These are phyloP conservation scores for Cucurbita ficifolia DNA, from an alignment of 306 rosid species.

Conservation along the genomic window DNA sequence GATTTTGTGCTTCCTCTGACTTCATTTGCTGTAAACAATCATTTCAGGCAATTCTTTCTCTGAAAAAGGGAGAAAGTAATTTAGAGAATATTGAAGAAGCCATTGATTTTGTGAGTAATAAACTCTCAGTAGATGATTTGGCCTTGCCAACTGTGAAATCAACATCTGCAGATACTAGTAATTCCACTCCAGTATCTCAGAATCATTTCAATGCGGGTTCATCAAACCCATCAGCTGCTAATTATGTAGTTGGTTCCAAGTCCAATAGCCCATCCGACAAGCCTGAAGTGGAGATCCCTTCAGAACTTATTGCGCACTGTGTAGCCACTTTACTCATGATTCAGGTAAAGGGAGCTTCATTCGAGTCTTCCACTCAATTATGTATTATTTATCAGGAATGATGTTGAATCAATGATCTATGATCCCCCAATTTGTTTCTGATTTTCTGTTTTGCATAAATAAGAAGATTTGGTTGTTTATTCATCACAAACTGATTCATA, in stretches of 20 bases:
- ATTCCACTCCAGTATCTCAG: slow-evolving; percentile 25
- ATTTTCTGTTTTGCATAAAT: neutral
- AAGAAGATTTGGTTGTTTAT: neutral
- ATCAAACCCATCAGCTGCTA: slow-evolving; percentile 21
- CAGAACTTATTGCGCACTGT: slow-evolving; percentile 73
- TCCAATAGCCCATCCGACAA: slow-evolving; percentile 29
- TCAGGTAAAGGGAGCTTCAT: slow-evolving; percentile 37
- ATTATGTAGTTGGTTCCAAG: slow-evolving; percentile 31
- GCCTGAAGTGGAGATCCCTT: slow-evolving; percentile 52
- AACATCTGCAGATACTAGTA: slow-evolving; percentile 29
- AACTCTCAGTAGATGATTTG: slow-evolving; percentile 44
- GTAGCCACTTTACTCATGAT: slow-evolving; percentile 72
- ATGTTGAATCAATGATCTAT: neutral
- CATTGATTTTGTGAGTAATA: slow-evolving; percentile 47
- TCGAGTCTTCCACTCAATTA: neutral
- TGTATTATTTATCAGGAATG: neutral
- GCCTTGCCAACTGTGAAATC: slow-evolving; percentile 26
- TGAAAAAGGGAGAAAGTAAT: slow-evolving; percentile 36
- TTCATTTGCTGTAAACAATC: slow-evolving; percentile 13
- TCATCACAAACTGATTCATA: neutral
- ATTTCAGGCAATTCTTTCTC: slow-evolving; percentile 55
- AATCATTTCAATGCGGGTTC: slow-evolving; percentile 34
- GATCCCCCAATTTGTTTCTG: neutral
- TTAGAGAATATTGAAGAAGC: slow-evolving; percentile 58
- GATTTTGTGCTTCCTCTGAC: slow-evolving; percentile 11